Conservation (phyloP, 1,284 basidiomycete species). For the Cerioporus squamosus region DNA sequence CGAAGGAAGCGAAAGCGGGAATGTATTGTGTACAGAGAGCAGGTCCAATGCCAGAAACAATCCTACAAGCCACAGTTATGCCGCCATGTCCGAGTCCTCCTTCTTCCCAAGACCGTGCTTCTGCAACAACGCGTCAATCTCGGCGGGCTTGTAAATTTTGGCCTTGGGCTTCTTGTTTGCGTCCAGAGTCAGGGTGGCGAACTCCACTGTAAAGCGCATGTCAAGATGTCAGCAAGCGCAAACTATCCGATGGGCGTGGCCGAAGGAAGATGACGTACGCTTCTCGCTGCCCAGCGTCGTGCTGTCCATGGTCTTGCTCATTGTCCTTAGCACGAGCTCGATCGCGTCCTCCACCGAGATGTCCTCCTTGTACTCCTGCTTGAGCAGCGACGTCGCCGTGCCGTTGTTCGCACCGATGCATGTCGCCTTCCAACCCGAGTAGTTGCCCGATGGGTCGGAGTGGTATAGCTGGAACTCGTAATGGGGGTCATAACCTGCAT, state of each 20-base stretch:
- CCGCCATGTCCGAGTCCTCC: conserved; percentile 75
- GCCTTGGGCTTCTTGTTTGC: conserved; percentile 83
- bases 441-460: conserved; percentile 98
- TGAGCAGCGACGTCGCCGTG: conserved; percentile 90
- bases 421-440: conserved; percentile 98
- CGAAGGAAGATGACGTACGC: conserved; percentile 54
- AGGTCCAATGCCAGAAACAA: conserved; percentile 9
- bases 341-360: conserved; percentile 92
- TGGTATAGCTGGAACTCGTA: conserved; percentile 98
- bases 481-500: conserved; percentile 96
- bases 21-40: conserved; percentile 12
- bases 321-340: conserved; percentile 87
- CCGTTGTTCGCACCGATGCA: conserved; percentile 98
- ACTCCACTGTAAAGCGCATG: conserved; percentile 73
- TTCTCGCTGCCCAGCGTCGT: conserved; percentile 96
- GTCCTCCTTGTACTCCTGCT: conserved; percentile 99
- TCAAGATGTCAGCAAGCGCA: neutral
- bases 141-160: conserved; percentile 91
- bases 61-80: conserved; percentile 34
- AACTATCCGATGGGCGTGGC: too few relatives aligned
- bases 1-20: neutral
- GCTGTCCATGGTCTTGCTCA: conserved; percentile 99
- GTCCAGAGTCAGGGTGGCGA: conserved; percentile 91
- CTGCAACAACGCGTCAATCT: conserved; percentile 88
- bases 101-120: conserved; percentile 89